phyloP scores from a whole-genome alignment of 2,329 filamentous ascomycete species.

The Xylariales sp. region DNA sequence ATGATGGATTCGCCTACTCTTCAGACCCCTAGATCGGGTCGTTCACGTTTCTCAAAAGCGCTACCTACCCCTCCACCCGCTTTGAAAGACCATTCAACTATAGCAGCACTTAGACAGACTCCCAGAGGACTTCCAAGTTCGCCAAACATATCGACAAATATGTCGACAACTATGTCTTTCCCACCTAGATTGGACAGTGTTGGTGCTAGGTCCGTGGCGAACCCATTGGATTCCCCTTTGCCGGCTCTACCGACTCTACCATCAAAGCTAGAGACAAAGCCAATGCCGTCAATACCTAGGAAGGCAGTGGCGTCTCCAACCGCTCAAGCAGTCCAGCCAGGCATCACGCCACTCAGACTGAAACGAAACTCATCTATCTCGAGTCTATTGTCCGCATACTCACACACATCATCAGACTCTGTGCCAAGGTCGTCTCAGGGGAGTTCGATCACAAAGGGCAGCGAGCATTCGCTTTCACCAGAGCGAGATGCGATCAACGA shows the following conservation, averaged over 20 bases:
- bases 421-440: conserved; percentile 37
- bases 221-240: conserved; percentile 24
- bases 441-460: conserved; percentile 30
- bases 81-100: conserved; percentile 14
- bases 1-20: conserved; percentile 16
- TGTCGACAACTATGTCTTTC: conserved; percentile 11
- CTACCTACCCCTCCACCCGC: conserved; percentile 45
- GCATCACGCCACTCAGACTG: conserved; percentile 18
- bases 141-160: conserved; percentile 9
- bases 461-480: conserved; percentile 29
- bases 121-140: conserved; percentile 19
- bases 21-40: conserved; percentile 33
- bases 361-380: conserved; percentile 46
- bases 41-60: conserved; percentile 55
- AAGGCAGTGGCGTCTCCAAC: conserved; percentile 26
- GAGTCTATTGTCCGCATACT: conserved; percentile 53
- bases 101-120: conserved; percentile 17
- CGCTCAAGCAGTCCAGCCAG: conserved; percentile 7
- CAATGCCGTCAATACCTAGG: conserved; percentile 30
- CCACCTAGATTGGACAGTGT: conserved; percentile 24
- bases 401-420: conserved; percentile 40
- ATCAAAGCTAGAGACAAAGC: conserved; percentile 16
- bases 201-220: conserved; percentile 19
- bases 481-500: conserved; percentile 20
- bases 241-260: conserved; percentile 23